phyloP scores from a whole-genome alignment of 208 protist species.

The Leishmania arabica region DNA sequence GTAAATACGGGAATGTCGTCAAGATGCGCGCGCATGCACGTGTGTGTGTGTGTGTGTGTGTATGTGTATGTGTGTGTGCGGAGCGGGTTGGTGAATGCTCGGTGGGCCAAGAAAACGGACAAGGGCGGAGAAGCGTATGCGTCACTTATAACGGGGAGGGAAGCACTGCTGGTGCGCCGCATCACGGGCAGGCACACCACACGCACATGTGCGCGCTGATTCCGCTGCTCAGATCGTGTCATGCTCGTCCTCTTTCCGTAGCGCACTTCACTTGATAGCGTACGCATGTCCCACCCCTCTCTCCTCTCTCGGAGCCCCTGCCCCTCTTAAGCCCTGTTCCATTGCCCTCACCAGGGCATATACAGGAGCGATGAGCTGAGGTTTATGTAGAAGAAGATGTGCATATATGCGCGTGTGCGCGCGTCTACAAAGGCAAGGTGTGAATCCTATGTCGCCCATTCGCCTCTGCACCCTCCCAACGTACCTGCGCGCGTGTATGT shows the following conservation, averaged over 20 bases:
- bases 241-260: background rate
- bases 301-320: background rate
- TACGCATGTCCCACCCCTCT: background rate
- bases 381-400: background rate
- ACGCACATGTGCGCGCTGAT: background rate
- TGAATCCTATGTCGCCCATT: background rate
- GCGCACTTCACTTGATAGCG: background rate
- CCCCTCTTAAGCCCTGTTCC: background rate
- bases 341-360: background rate
- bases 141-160: background rate
- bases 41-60: constrained; percentile 10
- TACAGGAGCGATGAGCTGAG: background rate
- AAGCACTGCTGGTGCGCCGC: background rate
- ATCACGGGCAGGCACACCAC: background rate
- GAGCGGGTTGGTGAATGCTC: background rate
- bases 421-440: background rate
- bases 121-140: background rate
- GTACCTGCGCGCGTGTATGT: background rate
- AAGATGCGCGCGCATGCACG: background rate
- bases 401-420: background rate
- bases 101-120: background rate
- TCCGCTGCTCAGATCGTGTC: background rate
- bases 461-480: background rate
- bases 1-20: background rate
- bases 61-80: constrained; percentile 3